These are phyloP conservation scores for Leccinum truebloodii DNA, from an alignment of 768 basidiomycete species.

Conservation along the genomic window DNA sequence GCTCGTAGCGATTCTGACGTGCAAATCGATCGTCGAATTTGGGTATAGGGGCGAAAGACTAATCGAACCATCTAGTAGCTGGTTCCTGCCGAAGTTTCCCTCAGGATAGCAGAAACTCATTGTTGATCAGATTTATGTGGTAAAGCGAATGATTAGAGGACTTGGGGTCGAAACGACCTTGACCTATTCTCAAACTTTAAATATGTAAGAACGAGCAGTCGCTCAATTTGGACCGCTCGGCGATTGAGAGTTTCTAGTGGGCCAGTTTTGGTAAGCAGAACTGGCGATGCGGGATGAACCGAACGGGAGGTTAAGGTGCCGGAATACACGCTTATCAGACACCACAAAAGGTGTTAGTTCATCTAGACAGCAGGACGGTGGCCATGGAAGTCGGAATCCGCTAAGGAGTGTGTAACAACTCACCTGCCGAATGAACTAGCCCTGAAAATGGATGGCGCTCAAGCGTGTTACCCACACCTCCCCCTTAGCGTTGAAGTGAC, in stretches of 20 bases:
- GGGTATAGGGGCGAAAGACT: constrained; percentile 96
- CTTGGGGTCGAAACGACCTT: constrained; percentile 87
- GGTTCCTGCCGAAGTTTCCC: constrained; percentile 92
- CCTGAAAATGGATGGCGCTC: constrained; percentile 91
- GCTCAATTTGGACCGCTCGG: constrained; percentile 48
- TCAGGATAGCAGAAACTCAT: constrained; percentile 68
- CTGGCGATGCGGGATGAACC: constrained; percentile 73
- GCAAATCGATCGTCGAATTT: constrained; percentile 89
- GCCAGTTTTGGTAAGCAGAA: constrained; percentile 76
- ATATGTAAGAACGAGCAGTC: constrained; percentile 59
- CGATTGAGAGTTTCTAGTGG: constrained; percentile 72
- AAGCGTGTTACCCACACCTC: constrained; percentile 85
- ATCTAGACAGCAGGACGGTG: constrained; percentile 88
- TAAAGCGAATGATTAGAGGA: constrained; percentile 92
- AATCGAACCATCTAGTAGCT: constrained; percentile 95
- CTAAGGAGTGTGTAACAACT: constrained; percentile 89
- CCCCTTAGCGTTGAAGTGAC: constrained; percentile 71
- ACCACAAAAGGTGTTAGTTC: constrained; percentile 86
- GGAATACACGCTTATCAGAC: constrained; percentile 82
- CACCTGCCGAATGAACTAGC: constrained; percentile 90
- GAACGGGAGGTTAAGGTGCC: constrained; percentile 77
- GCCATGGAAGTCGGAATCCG: constrained; percentile 85
- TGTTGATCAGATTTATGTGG: constrained; percentile 42
- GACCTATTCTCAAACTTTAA: constrained; percentile 79
- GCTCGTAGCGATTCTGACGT: constrained; percentile 95